These are phyloP conservation scores for Fusarium stilboides DNA, from an alignment of 2,329 filamentous ascomycete species.

Conservation along the genomic window DNA sequence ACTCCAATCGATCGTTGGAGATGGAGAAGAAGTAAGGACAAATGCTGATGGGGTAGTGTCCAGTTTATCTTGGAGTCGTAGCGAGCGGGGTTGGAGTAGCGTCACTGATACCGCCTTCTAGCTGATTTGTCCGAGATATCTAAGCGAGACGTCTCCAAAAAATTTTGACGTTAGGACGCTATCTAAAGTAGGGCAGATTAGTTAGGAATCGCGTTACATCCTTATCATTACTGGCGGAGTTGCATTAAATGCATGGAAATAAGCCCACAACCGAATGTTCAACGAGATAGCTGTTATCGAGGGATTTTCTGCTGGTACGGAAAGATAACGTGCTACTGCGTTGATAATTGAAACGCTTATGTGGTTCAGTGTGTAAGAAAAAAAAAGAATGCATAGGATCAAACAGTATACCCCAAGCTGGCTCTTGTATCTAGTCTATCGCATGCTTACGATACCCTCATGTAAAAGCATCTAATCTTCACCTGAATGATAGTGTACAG, in stretches of 20 bases:
- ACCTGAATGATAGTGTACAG: too few species aligned
- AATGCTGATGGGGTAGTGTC: constrained; percentile 11
- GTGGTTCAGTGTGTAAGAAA: too few species aligned
- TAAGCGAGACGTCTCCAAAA: not conserved
- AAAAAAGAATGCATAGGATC: too few species aligned
- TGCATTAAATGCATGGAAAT: not conserved
- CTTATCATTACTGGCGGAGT: not conserved
- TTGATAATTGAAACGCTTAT: too few species aligned
- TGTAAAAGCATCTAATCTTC: too few species aligned
- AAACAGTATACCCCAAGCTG: too few species aligned
- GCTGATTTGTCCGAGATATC: not conserved
- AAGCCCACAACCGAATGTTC: not conserved
- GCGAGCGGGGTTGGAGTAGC: constrained; percentile 23
- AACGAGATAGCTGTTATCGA: too few species aligned
- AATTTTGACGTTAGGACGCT: not conserved
- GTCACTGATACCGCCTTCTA: not conserved
- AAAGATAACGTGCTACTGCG: too few species aligned
- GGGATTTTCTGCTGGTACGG: too few species aligned
- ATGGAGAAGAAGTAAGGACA: constrained; percentile 5
- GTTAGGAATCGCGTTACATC: fast-evolving
- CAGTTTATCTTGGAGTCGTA: constrained; percentile 25
- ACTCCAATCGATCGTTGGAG: constrained; percentile 16
- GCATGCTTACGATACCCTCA: too few species aligned
- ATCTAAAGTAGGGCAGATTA: fast-evolving
- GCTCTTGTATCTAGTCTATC: too few species aligned